Conservation (phyloP, 176 grass and related monocot genomes). For the Echinochloa phyllopogon region DNA sequence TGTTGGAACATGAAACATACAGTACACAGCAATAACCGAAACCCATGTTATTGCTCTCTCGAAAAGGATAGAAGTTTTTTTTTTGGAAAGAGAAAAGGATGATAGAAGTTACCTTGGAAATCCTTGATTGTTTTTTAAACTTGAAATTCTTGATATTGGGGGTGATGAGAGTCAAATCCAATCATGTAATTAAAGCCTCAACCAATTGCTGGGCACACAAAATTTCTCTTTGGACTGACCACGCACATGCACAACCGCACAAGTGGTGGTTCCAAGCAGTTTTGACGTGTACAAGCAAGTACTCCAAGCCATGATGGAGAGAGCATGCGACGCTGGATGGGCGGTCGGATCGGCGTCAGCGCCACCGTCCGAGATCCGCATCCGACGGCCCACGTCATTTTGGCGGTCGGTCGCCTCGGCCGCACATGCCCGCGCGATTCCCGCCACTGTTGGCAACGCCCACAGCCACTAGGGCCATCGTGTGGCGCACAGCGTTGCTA, state of each 20-base stretch:
- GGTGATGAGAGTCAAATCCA: background rate
- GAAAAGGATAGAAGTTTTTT: too few relatives aligned
- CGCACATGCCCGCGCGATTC: constrained; percentile 41
- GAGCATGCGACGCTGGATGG: background rate
- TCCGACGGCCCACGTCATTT: constrained; percentile 37
- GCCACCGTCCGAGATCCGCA: constrained; percentile 13
- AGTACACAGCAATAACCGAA: too few relatives aligned
- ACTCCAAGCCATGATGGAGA: background rate
- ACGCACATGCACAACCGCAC: background rate
- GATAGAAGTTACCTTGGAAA: too few relatives aligned
- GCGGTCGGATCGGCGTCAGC: background rate
- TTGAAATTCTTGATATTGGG: too few relatives aligned
- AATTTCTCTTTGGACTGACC: background rate
- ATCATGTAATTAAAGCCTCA: background rate
- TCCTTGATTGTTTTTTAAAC: too few relatives aligned
- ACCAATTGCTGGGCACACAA: background rate
- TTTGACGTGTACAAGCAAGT: background rate
- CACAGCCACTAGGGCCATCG: background rate
- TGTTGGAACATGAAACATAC: too few relatives aligned
- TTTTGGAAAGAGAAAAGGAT: too few relatives aligned
- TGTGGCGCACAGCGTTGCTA: background rate
- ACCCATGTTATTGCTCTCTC: too few relatives aligned
- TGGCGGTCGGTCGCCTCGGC: constrained; percentile 54
- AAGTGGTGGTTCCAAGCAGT: background rate
- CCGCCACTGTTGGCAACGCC: constrained; percentile 14